These are phyloP conservation scores for Trichoderma harzianum DNA, from an alignment of 2,329 filamentous ascomycete genomes.

Conservation along the genomic window DNA sequence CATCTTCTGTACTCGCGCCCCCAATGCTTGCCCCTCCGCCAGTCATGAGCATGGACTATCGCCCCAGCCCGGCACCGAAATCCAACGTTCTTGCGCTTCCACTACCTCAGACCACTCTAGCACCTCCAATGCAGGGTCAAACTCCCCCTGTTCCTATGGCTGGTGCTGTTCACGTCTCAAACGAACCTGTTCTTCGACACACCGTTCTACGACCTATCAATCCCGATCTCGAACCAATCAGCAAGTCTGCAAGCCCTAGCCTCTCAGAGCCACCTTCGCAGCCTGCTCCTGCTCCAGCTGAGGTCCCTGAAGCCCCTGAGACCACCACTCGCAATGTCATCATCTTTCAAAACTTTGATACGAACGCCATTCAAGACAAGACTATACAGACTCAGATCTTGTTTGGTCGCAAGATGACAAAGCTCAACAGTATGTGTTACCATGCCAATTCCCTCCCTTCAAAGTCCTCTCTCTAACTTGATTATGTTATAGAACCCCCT, in stretches of 20 bases:
- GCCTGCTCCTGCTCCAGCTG: background rate
- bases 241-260: constrained; percentile 10
- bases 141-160: background rate
- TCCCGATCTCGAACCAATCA: background rate
- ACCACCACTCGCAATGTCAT: constrained; percentile 51
- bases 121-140: constrained; percentile 17
- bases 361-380: constrained; percentile 54
- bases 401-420: constrained; percentile 57
- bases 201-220: constrained; percentile 2
- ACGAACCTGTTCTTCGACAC: background rate
- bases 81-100: constrained; percentile 45
- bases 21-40: constrained; percentile 38
- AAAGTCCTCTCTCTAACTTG: constrained; percentile 8
- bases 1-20: constrained; percentile 36
- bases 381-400: constrained; percentile 56
- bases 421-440: constrained; percentile 48
- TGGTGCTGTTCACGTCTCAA: background rate
- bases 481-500: constrained; percentile 42
- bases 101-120: constrained; percentile 29
- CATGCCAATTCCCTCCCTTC: background rate
- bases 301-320: background rate
- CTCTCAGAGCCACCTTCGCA: constrained; percentile 16
- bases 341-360: constrained; percentile 58
- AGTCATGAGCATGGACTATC: constrained; percentile 27
- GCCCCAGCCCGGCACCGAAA: constrained; percentile 30